Conservation (phyloP, 306 rosid genomes). For the Vachellia collinsii region DNA sequence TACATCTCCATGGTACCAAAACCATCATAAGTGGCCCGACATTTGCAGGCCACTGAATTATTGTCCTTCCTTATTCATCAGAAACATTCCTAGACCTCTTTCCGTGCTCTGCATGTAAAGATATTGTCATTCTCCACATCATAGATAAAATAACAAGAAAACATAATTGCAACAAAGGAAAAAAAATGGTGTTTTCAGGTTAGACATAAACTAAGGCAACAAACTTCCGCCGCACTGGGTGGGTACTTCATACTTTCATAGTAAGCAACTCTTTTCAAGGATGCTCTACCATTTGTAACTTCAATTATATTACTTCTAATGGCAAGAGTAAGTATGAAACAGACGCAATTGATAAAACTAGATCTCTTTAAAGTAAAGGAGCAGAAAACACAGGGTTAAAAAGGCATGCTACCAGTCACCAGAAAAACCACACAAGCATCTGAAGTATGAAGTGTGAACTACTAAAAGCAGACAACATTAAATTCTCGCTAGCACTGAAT, state of each 20-base stretch:
- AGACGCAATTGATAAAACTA: background rate
- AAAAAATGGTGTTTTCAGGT: conserved; percentile 7
- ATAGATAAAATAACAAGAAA: conserved; percentile 12
- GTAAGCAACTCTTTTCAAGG: conserved; percentile 4
- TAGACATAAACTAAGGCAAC: conserved; percentile 18
- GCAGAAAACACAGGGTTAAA: background rate
- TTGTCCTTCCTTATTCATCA: conserved; percentile 50
- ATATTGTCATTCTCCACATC: conserved; percentile 17
- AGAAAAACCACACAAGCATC: conserved; percentile 16
- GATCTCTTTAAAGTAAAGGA: background rate
- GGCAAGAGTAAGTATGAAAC: background rate
- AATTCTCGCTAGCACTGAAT: background rate
- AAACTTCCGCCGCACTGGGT: background rate
- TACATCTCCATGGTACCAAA: conserved; percentile 44
- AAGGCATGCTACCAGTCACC: background rate
- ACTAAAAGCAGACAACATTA: background rate
- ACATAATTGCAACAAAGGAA: background rate
- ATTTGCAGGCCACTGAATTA: conserved; percentile 34
- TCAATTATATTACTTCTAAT: background rate
- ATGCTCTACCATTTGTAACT: conserved; percentile 24
- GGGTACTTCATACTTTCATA: background rate
- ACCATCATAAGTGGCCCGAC: conserved; percentile 43
- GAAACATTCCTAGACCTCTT: conserved; percentile 34
- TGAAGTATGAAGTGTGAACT: background rate
- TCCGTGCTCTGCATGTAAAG: conserved; percentile 40